A percentile compares a stretch with the other conserved stretches of the same genome.
Evolutionary conservation across 257 asterid genomes (phyloP).

Genomic region (Nicotiana undulata): DNA sequence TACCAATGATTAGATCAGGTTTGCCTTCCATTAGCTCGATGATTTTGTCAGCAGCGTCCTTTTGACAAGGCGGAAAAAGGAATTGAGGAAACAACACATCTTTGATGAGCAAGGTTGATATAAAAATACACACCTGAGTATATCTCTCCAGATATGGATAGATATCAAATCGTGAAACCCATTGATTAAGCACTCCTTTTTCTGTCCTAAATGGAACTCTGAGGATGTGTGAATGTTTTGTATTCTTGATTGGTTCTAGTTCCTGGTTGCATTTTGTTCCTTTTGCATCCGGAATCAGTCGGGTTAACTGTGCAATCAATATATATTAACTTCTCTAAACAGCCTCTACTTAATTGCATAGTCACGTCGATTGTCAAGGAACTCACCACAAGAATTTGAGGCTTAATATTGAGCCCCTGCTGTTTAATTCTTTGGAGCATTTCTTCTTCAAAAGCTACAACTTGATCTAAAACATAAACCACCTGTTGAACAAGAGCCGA

Average conservation of each 20-base stretch:
- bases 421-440: conserved; percentile 69
- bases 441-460: conserved; percentile 81
- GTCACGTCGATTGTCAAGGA: neutral
- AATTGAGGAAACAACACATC: neutral
- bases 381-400: conserved; percentile 85
- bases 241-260: conserved; percentile 60
- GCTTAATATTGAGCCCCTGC: conserved; percentile 81
- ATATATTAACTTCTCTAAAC: neutral
- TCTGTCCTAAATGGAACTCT: conserved; percentile 83
- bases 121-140: conserved; percentile 43
- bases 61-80: neutral
- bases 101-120: neutral
- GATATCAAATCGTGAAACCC: conserved; percentile 85
- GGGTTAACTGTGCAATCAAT: conserved; percentile 52
- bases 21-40: conserved; percentile 79
- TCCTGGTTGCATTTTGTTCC: conserved; percentile 82
- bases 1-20: conserved; percentile 81
- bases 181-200: conserved; percentile 59
- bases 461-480: conserved; percentile 95
- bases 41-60: conserved; percentile 69
- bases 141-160: conserved; percentile 85
- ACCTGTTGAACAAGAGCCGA: conserved; percentile 37
- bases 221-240: conserved; percentile 83
- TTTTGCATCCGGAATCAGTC: conserved; percentile 81
- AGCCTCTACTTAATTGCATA: neutral